Conservation (phyloP, 139 green algal genomes). For the Micromonas commoda region DNA sequence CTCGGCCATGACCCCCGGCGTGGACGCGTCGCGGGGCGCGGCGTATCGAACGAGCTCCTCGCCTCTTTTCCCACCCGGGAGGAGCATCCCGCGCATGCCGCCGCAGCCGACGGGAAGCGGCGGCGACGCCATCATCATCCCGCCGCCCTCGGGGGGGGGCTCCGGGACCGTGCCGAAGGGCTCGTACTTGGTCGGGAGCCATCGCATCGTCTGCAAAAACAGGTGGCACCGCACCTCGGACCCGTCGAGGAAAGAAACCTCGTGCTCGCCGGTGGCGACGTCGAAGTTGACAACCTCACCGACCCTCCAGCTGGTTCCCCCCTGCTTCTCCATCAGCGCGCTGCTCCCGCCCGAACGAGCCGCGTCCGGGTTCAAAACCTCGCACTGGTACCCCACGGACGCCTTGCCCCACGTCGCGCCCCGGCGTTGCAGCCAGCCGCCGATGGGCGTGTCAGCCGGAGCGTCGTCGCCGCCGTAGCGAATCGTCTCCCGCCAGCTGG, state of each 20-base stretch:
- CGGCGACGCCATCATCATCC: not conserved
- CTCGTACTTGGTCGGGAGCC: not conserved
- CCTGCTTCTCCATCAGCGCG: not conserved
- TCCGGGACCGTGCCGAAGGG: not conserved
- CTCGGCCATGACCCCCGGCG: not conserved
- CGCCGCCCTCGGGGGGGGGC: not conserved
- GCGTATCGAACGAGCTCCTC: constrained; percentile 21
- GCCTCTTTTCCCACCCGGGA: constrained; percentile 16
- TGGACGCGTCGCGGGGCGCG: not conserved
- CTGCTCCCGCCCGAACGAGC: no score
- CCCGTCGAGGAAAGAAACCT: not conserved
- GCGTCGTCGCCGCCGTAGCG: not conserved
- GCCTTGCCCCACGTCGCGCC: not conserved
- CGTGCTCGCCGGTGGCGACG: not conserved
- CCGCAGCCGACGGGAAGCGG: constrained; percentile 16
- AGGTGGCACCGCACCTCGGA: not conserved
- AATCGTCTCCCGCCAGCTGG: no score
- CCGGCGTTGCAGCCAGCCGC: not conserved
- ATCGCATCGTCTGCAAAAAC: not conserved
- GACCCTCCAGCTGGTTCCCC: not conserved
- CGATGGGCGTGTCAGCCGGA: not conserved
- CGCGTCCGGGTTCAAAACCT: not conserved
- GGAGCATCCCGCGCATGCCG: constrained; percentile 21
- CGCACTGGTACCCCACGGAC: not conserved
- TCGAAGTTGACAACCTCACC: constrained; percentile 3